Evolutionary conservation across 2,329 filamentous ascomycete species (phyloP), one percentile per base, ranked within the genome.

Genomic region (Alternaria infectoria): DNA sequence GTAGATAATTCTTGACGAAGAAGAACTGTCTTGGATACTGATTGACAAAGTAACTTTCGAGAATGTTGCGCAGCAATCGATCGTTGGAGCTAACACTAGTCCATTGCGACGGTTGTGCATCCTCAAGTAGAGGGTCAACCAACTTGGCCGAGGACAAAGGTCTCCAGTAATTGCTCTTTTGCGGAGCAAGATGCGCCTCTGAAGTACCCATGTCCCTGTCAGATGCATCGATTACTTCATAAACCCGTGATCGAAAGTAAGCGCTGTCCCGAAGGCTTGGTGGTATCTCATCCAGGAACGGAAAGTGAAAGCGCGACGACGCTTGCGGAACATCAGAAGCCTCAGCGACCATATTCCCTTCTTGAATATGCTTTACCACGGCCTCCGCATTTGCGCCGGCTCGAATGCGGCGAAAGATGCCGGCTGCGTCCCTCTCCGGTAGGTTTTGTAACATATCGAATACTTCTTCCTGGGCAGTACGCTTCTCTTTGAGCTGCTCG

Each of bases 1-100:
- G 59, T 17, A 73, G 71, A 44, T 65, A 55, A 11, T 62, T 62
- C 28, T 70, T 73, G 30, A 69, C 60, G 30, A 72, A 70, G 49
- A 57, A 60, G 25, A 62, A 57, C 12, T 60, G 49, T 23, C 36
- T 52, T 3, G 58, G 61, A 51, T 72, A 65, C 23, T 71, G 59
- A 19, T 63, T 43, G 4, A 59, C 45, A 15, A 73, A 64, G 32
- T 66, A 71, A 8, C 49, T 21, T 10, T 60, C 60, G 5, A 74
- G 59, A 2, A 74, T 52, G 2, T 51, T 57, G 15, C 67, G 62
- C 43, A 74, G 59, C 9, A 71, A 52, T 15, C 47, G 25, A 36
- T 74, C 60, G 13, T 74, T 65, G 12, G 61, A 40, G 26, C 61
- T 65, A 21, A 74, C 63, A 12, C 49, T 61, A 21, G 71, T 71